phyloP scores from a whole-genome alignment of 345 rosid genomes.

The Citrus inodora region DNA sequence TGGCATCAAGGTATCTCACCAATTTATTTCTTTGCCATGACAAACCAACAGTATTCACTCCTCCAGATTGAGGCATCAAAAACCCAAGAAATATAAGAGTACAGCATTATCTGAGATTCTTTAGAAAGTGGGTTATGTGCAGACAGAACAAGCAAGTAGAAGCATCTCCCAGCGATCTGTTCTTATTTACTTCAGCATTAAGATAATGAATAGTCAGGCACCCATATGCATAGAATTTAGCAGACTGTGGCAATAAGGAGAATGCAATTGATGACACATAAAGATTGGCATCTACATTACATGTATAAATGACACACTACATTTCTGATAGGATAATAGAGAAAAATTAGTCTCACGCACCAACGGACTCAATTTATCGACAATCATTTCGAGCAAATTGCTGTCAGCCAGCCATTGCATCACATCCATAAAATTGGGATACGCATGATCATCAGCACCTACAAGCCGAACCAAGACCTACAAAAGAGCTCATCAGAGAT shows the following conservation, averaged over 20 bases:
- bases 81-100: neutral
- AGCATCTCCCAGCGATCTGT: neutral
- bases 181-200: neutral
- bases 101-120: neutral
- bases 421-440: conserved; percentile 93
- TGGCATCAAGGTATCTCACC: neutral
- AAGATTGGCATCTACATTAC: neutral
- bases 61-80: neutral
- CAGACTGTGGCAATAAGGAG: neutral
- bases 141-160: neutral
- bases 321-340: neutral
- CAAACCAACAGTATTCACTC: neutral
- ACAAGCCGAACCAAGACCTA: conserved; percentile 97
- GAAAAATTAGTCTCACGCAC: conserved; percentile 45
- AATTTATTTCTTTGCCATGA: neutral
- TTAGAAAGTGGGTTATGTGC: neutral
- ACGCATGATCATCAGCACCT: conserved; percentile 93
- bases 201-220: neutral
- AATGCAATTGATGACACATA: neutral
- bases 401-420: conserved; percentile 98
- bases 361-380: conserved; percentile 82
- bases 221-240: neutral
- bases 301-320: neutral
- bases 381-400: conserved; percentile 90
- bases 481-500: conserved; percentile 8